Base-by-base conservation (phyloP, 176 grass and related monocot species). In the Oryza brachyantha region DNA sequence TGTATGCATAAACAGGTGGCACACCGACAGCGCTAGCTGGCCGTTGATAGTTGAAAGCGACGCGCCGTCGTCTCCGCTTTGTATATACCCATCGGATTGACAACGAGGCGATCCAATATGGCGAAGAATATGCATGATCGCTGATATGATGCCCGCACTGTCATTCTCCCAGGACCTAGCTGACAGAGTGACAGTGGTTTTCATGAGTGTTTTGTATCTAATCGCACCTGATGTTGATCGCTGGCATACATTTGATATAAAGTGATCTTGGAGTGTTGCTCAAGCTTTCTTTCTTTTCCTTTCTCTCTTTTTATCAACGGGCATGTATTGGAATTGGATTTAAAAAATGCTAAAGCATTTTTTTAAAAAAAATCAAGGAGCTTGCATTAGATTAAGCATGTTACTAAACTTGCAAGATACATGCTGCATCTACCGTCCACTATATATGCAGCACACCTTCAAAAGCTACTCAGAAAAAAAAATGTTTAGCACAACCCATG, bases 21-120 rank as follows among this genome's bases (percentile, higher is more conserved):
- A 61, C 19, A 52, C 80, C 68, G 86, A 79, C 86, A 69, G 7
- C 2, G 81, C 81, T 84, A 84, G 81, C 86, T 88, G 81, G 81
- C 75, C 28, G 35, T 19, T 68, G 52, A 79, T 84, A 41, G 75
- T 75, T 70, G 75, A 75, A 25, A 79, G 63, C 40, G 75, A 68
- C 39, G 50, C 64, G 68, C 37, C n/a, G n/a, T n/a, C n/a, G n/a
- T n/a, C 39, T 25, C 69, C 63, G 39, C 81, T 73, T 14, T 73
- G 74, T 66, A 16, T 36, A 13, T 48, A 39, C 3, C 54, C 50
- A 17, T 62, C 40, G 9, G 12, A 29, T 62, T 66, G 72, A 70
- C 64, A 57, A 61, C 78, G 72, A 41, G 22, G 39, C 29, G 29
- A 10, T 52, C 32, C 27, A 29, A 25, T 21, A 41, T 57, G 10